phyloP scores from a whole-genome alignment of 108 stramenopile species.

The Tribonema minus region DNA sequence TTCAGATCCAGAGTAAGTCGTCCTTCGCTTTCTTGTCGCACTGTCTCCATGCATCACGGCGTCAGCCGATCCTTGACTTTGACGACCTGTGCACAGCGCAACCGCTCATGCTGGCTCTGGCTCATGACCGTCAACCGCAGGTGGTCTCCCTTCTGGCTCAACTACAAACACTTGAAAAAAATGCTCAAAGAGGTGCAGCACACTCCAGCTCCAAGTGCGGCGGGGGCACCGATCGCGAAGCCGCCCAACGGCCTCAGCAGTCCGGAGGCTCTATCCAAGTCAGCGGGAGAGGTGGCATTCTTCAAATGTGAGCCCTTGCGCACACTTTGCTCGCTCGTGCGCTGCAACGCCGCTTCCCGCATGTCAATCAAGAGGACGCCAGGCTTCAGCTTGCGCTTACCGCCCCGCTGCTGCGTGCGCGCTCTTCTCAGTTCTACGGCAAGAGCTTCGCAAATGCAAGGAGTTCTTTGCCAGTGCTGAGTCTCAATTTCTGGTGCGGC shows the following conservation, averaged over 20 bases:
- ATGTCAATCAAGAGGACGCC: slow-evolving; percentile 56
- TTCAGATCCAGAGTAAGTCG: slow-evolving; percentile 42
- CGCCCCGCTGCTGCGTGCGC: background rate
- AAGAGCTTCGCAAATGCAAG: slow-evolving; percentile 30
- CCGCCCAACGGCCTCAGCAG: background rate
- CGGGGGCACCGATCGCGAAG: background rate
- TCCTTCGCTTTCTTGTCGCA: too few relatives aligned
- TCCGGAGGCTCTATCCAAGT: slow-evolving; percentile 14
- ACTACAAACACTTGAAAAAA: slow-evolving; percentile 69
- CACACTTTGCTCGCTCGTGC: slow-evolving; percentile 49
- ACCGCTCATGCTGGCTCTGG: too few relatives aligned
- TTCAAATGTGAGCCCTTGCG: slow-evolving; percentile 7
- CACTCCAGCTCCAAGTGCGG: slow-evolving; percentile 43
- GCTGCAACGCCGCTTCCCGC: slow-evolving; percentile 81
- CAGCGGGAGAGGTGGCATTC: slow-evolving; percentile 28
- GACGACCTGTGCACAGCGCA: too few relatives aligned
- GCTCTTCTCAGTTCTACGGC: background rate
- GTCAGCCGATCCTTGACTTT: too few relatives aligned
- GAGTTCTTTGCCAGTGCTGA: slow-evolving; percentile 33
- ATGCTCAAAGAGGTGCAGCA: slow-evolving; percentile 65
- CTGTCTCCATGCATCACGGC: too few relatives aligned
- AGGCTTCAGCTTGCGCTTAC: background rate
- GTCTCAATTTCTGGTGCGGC: background rate
- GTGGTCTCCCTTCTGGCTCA: slow-evolving; percentile 60
- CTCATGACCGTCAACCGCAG: too few relatives aligned